Conservation (phyloP, 352 stramenopile genomes). For the Phytophthora colocasiae region DNA sequence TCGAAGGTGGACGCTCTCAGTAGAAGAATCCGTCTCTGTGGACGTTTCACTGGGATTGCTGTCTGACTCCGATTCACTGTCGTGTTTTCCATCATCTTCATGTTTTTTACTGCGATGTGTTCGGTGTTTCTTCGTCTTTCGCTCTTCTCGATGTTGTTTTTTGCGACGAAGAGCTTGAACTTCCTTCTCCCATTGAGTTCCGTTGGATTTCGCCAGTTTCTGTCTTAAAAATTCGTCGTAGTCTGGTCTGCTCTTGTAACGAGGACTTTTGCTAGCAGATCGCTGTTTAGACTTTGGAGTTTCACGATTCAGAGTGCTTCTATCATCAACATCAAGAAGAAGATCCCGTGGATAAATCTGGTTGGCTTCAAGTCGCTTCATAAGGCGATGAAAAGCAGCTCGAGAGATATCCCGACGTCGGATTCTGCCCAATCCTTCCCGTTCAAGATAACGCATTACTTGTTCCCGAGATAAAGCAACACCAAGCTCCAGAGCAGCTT, state of each 20-base stretch:
- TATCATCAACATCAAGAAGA: slow-evolving; percentile 25
- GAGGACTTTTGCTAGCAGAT: slow-evolving; percentile 22
- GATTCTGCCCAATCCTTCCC: slow-evolving; percentile 50
- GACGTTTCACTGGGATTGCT: slow-evolving; percentile 12
- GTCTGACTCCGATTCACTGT: slow-evolving; percentile 26
- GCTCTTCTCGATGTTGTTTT: slow-evolving; percentile 20
- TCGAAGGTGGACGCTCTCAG: slow-evolving; percentile 7
- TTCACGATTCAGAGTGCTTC: neutral
- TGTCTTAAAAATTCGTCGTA: slow-evolving; percentile 58
- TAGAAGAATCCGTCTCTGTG: slow-evolving; percentile 28
- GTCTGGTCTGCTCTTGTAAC: slow-evolving; percentile 45
- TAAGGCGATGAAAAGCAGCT: slow-evolving; percentile 42
- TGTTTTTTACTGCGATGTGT: slow-evolving; percentile 4
- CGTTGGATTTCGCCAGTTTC: slow-evolving; percentile 17
- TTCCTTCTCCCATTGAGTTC: slow-evolving; percentile 32
- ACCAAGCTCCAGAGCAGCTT: slow-evolving; percentile 78
- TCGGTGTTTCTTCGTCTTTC: slow-evolving; percentile 2
- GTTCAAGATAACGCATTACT: slow-evolving; percentile 63
- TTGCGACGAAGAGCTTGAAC: slow-evolving; percentile 29
- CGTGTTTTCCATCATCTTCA: slow-evolving; percentile 26
- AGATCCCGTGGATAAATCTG: slow-evolving; percentile 31
- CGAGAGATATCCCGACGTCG: slow-evolving; percentile 44
- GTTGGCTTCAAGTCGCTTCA: slow-evolving; percentile 52
- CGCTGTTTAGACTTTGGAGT: neutral
- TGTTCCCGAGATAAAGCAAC: slow-evolving; percentile 66